Percentiles rank a stretch among this genome's conserved stretches.
These are phyloP conservation scores for Pseudogymnoascus sp. DNA, from an alignment of 2,329 filamentous ascomycete species.

Conservation along the genomic window DNA sequence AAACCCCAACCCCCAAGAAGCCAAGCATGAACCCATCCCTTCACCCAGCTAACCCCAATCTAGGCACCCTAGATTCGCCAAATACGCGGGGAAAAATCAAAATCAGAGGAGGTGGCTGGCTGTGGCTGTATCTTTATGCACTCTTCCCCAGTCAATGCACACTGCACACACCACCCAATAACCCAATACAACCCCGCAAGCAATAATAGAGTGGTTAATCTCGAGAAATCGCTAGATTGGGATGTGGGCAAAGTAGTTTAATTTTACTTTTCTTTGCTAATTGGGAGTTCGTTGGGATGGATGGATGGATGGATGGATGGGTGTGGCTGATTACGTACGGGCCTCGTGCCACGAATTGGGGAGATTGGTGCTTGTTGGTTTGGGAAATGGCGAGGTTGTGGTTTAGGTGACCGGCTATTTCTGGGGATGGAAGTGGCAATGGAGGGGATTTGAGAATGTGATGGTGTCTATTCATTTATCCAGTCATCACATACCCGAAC, in stretches of 20 bases:
- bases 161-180: background rate
- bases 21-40: background rate
- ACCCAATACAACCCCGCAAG: background rate
- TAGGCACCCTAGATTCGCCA: background rate
- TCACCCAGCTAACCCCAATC: background rate
- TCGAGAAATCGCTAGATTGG: background rate
- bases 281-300: too few species aligned
- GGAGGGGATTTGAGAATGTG: too few species aligned
- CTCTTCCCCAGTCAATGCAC: background rate
- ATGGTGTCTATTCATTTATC: background rate
- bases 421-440: too few species aligned
- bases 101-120: background rate
- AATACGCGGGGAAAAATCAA: background rate
- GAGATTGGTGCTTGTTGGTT: too few species aligned
- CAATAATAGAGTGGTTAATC: background rate
- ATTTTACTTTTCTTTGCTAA: too few species aligned
- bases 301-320: too few species aligned
- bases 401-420: too few species aligned
- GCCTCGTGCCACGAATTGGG: too few species aligned
- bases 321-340: too few species aligned
- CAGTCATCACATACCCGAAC: background rate
- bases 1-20: too few species aligned
- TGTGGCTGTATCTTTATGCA: background rate
- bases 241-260: too few species aligned
- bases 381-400: too few species aligned